Evolutionary conservation across 352 stramenopile species (phyloP), one percentile per base, ranked within the genome.

Genomic region (Phytophthora foliorum): DNA sequence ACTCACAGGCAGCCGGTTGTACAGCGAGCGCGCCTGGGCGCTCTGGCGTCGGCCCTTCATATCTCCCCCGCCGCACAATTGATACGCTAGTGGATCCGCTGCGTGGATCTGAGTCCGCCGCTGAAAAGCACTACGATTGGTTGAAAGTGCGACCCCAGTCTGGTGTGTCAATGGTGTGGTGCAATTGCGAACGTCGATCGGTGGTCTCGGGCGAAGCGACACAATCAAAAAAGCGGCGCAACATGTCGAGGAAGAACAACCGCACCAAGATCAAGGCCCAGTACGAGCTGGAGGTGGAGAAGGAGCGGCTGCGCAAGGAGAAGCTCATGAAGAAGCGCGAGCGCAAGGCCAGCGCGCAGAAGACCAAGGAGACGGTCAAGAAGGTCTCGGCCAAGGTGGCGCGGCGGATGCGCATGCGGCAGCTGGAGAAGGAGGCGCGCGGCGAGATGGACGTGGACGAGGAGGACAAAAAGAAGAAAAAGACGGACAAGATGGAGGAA

Each of bases 241-340:
- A 58, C 29, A 93, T 93, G 85, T 93, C 85, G 45, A 82, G 82
- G 67, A 93, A 93, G 81, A 91, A 92, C 69, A 93, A 90, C 69
- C 83, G 84, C 57, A 85, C 72, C 70, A 89, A 90, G 57, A 90
- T 92, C 57, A 91, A 93, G 72, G 83, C 85, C 11, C 85, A 93
- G 82, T 88, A 91, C 70, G 85, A 93, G 64, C 71, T 90, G 42
- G 85, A 93, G 71, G 83, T 91, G 57, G 83, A 89, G 69, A 85
- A 82, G 64, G 83, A 90, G 69, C 84, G 84, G 50, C 69, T 84
- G 49, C 80, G 75, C 68, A 91, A 92, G 76, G 85, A 92, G 69
- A 89, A 86, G 56, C 62, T 93, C 27, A 73, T 69, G 61, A 89
- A 88, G 74, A 92, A 88, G 69, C 85, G 84, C 60, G 85, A 93